phyloP scores from a whole-genome alignment of 78 protist genomes.

The Polysphondylium violaceum region DNA sequence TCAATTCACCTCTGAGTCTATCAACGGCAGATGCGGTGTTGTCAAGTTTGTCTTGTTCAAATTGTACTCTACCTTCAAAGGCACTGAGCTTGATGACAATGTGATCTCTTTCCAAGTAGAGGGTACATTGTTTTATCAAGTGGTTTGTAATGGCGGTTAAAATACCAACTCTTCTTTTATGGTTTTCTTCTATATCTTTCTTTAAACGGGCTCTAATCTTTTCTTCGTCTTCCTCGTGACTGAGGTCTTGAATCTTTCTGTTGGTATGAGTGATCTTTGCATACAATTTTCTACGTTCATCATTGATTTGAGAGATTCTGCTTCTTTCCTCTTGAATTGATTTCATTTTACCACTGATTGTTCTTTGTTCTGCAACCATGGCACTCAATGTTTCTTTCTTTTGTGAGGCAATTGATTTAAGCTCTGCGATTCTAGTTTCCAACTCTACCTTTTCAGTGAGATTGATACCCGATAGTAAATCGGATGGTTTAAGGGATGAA shows the following conservation, averaged over 20 bases:
- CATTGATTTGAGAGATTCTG: neutral
- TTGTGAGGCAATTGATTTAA: neutral
- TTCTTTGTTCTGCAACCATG: neutral
- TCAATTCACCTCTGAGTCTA: neutral
- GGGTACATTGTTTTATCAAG: neutral
- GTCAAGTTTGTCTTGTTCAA: conserved; percentile 1
- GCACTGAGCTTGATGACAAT: neutral
- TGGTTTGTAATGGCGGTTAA: neutral
- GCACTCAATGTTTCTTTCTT: neutral
- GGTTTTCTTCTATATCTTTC: neutral
- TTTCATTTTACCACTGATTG: neutral
- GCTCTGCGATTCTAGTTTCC: neutral
- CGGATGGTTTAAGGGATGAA: neutral
- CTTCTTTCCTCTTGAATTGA: conserved; percentile 41
- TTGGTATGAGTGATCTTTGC: neutral
- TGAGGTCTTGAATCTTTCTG: conserved; percentile 10
- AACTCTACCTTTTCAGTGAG: neutral
- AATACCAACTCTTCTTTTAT: neutral
- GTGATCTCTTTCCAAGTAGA: conserved; percentile 8
- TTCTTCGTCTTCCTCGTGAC: neutral
- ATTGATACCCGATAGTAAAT: conserved; percentile 14
- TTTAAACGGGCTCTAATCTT: neutral
- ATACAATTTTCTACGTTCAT: conserved; percentile 41
- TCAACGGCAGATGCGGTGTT: neutral
- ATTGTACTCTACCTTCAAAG: neutral